Base-by-base conservation (phyloP, 1,284 basidiomycete genomes). In the Tilletia indica region DNA sequence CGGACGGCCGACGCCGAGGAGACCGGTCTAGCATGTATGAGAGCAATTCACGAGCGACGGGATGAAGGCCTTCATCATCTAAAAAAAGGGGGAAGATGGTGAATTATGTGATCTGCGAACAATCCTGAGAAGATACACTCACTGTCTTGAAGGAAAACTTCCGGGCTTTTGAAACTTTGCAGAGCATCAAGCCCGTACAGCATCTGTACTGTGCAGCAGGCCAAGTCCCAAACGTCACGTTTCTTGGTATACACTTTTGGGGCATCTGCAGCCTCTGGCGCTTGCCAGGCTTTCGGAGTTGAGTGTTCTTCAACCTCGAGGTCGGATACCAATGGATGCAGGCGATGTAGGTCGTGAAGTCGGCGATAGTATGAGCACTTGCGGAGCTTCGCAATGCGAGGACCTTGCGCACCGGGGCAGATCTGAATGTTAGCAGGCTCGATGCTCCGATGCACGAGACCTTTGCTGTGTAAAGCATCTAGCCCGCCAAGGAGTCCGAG, bases 181-280 rank as follows among this genome's bases (percentile, higher is more conserved):
- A 72, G 4, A 19, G 78, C 74, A 25, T 79, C 74, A 36, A 75
- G n/a, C 1, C 83, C 83, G 56, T 76, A 82, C 0, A 84, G 73
- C 77, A 84, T 82, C 66, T 84, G 82, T 54, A 78, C 76, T 4
- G 72, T 72, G 48, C 75, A 78, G 5, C 81, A 71, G 6, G 83
- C 84, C 1, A 83, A 70, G 61, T 84, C 82, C 77, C 81, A 85
- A 1, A 84, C 58, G 64, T 85, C 84, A 16, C 80, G 75, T 63
- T 80, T 80, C 47, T 78, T 71, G 38, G 77, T 75, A 70, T 82
- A 83, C 19, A 31, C 25, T 34, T 31, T n/a, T 4, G 56, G 56
- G 21, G n/a, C 51, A 47, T 73, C 74, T 48, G 79, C 74, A 12
- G 77, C 76, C 49, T 84, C 83, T 4, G 82, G 79, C 39, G 82